Evolutionary conservation across 208 protist species (phyloP), one percentile per base, ranked within the genome.

Genomic region (Naegleria lovaniensis): DNA sequence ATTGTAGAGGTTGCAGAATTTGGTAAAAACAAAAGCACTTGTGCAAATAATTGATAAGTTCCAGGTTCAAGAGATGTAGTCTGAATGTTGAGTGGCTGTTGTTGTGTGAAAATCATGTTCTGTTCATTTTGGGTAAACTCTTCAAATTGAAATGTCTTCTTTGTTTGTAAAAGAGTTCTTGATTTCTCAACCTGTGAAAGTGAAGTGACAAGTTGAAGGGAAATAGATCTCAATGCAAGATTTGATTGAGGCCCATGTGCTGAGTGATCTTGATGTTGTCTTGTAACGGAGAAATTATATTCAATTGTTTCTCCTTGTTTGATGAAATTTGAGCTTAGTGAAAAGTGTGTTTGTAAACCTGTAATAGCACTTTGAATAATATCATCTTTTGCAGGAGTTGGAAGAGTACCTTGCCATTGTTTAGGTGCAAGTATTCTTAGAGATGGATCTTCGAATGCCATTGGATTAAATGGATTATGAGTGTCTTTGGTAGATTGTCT

Each of bases 371-470:
- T 29, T 67, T 67, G 55, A 67, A 67, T 67, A 79, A 88, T 51
- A 88, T 88, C 85, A 58, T 88, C 85, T 16, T 38, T 29, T 33
- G 43, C 85, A 39, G 39, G 16, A 59, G 13, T 4, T 25, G 85
- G 85, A n/a, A 58, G 55, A 58, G 5, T 19, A 19, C 85, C 85
- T 58, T 48, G 15, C 85, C 85, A 88, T 88, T 88, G 85, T 58
- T 58, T 58, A 33, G 85, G 85, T 38, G 39, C 29, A 7, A 88
- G 55, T 38, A 39, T 6, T 58, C 40, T 11, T 1, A 88, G 19
- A 40, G 41, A 58, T 58, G 85, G 16, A 88, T 88, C 85, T 58
- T 33, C 33, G 16, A 51, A 87, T 16, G 83, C 83, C 16, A 41
- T 13, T 48, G 83, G 41, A 52, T 41, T 25, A 29, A 52, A 52